phyloP scores from a whole-genome alignment of 495 filamentous ascomycete genomes.

The Xylaria flabelliformis region DNA sequence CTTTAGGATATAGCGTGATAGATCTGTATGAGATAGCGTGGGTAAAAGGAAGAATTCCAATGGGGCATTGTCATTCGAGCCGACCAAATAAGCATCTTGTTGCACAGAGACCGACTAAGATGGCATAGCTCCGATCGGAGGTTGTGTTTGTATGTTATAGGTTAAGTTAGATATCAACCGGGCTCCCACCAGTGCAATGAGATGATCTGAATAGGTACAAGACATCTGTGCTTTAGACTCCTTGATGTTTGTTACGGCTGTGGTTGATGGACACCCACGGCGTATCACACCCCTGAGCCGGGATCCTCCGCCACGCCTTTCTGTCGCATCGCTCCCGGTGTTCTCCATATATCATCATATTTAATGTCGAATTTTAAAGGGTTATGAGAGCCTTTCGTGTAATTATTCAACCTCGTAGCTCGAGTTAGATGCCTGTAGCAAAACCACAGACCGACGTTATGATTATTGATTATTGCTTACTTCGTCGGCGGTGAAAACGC shows the following conservation, averaged over 20 bases:
- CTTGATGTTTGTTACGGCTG: too few relatives aligned
- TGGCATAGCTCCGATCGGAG: slow-evolving; percentile 73
- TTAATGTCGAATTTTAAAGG: slow-evolving; percentile 72
- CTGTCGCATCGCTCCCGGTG: slow-evolving; percentile 57
- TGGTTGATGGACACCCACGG: too few relatives aligned
- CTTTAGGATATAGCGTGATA: slow-evolving; percentile 59
- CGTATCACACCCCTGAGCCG: too few relatives aligned
- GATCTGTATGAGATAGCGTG: slow-evolving; percentile 53
- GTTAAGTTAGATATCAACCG: slow-evolving; percentile 73
- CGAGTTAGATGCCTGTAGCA: background rate
- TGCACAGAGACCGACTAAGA: slow-evolving; percentile 49
- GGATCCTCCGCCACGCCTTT: slow-evolving; percentile 61
- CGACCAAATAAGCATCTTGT: slow-evolving; percentile 55
- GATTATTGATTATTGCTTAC: too few relatives aligned
- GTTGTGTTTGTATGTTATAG: slow-evolving; percentile 72
- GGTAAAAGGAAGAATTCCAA: slow-evolving; percentile 53
- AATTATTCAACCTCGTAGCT: background rate
- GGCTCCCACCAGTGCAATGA: slow-evolving; percentile 72
- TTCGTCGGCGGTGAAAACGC: too few relatives aligned
- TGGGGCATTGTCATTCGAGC: slow-evolving; percentile 55
- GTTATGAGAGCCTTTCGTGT: slow-evolving; percentile 45
- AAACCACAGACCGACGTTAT: background rate
- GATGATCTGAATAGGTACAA: too few relatives aligned
- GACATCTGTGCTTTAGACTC: too few relatives aligned
- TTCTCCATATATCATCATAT: slow-evolving; percentile 66